Percentiles rank a stretch among this genome's conserved stretches.
These are phyloP conservation scores for Phaseolus coccineus DNA, from an alignment of 331 rosid species.

Conservation along the genomic window DNA sequence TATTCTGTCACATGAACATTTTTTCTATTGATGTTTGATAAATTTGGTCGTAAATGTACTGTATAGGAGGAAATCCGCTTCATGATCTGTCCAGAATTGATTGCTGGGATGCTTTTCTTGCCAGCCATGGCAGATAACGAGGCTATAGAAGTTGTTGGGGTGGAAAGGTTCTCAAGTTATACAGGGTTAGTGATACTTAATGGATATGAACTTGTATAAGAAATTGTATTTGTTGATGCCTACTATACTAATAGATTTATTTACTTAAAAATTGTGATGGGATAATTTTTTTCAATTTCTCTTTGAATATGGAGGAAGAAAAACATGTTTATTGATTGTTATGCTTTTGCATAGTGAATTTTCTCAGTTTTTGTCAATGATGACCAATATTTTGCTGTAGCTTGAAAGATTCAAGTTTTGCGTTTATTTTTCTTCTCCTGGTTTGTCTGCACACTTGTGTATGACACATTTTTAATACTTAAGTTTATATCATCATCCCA, in stretches of 20 bases:
- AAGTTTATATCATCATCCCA: background rate
- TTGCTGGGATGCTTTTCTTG: slow-evolving; percentile 90
- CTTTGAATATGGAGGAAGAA: background rate
- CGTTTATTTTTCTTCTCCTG: slow-evolving; percentile 9
- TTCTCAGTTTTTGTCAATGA: background rate
- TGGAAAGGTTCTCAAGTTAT: slow-evolving; percentile 84
- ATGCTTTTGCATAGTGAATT: slow-evolving; percentile 10
- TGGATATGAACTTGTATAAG: slow-evolving; percentile 32
- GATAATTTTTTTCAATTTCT: background rate
- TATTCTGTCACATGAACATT: slow-evolving; percentile 28
- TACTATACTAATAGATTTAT: background rate
- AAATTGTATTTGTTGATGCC: background rate
- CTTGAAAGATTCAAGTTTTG: background rate
- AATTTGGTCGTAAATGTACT: slow-evolving; percentile 38
- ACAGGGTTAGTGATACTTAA: slow-evolving; percentile 68
- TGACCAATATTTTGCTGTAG: background rate
- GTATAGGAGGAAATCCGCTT: slow-evolving; percentile 94
- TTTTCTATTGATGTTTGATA: background rate
- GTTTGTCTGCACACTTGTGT: slow-evolving; percentile 12
- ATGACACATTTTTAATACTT: background rate
- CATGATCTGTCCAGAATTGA: slow-evolving; percentile 88
- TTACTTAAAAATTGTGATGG: slow-evolving; percentile 12
- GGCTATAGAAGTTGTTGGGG: slow-evolving; percentile 50
- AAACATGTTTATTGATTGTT: slow-evolving; percentile 19
- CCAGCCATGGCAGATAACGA: slow-evolving; percentile 88